Evolutionary conservation across 805 yeast species (phyloP).

Genomic region (Nakazawaea anatomiae): DNA sequence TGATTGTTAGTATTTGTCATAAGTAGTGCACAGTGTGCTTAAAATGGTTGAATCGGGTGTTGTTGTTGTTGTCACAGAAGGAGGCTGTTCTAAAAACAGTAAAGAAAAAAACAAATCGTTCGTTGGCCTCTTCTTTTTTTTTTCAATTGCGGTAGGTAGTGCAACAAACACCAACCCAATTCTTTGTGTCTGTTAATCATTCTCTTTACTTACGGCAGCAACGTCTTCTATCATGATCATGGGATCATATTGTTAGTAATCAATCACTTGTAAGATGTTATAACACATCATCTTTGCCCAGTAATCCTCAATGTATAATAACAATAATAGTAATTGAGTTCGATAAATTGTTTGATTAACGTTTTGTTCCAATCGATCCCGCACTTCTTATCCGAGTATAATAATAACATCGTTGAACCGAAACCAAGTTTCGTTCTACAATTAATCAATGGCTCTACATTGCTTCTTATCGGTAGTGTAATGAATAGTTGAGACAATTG

Average conservation of each 20-base stretch:
- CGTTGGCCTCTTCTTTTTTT: not conserved
- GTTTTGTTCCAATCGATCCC: not conserved
- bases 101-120: too few species aligned
- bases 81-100: not conserved
- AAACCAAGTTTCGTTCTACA: not conserved
- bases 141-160: not conserved
- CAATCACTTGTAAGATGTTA: not conserved
- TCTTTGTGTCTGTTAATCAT: not conserved
- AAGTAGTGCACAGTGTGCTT: not conserved
- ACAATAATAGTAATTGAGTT: not conserved
- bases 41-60: too few species aligned
- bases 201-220: slow-evolving; percentile 39
- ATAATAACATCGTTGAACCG: not conserved
- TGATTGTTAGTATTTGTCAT: slow-evolving; percentile 6
- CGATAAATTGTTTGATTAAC: not conserved
- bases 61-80: too few species aligned
- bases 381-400: not conserved
- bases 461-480: not conserved
- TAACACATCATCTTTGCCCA: not conserved
- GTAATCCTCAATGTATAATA: too few species aligned
- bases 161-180: not conserved
- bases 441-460: not conserved
- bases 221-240: slow-evolving; percentile 33
- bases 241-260: slow-evolving; percentile 24
- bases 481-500: too few species aligned